Evolutionary conservation across 1,139 yeast genomes (phyloP).

Genomic region (Saccharomyces hybrid): DNA sequence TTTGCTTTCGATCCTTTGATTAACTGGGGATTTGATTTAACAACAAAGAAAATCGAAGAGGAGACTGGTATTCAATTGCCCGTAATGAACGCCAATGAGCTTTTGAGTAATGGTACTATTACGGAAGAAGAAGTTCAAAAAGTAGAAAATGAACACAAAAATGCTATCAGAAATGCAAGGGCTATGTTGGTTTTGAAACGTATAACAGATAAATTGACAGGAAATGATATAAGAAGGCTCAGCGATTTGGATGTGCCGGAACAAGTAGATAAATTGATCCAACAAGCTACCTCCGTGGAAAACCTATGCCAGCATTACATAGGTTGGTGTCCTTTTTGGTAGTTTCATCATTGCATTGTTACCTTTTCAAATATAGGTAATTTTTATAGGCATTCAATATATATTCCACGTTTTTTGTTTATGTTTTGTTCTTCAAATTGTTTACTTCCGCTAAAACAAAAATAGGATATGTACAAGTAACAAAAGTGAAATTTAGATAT

Average conservation of each 20-base stretch:
- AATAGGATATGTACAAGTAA: too few species aligned
- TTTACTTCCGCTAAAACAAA: neutral
- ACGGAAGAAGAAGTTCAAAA: conserved; percentile 67
- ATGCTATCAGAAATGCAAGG: conserved; percentile 80
- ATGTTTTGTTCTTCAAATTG: neutral
- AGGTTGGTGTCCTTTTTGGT: conserved; percentile 99
- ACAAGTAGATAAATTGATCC: conserved; percentile 89
- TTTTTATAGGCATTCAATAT: too few species aligned
- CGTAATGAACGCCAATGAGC: conserved; percentile 55
- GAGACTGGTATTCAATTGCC: conserved; percentile 64
- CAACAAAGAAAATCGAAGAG: conserved; percentile 68
- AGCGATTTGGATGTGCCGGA: conserved; percentile 71
- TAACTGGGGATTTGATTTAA: conserved; percentile 96
- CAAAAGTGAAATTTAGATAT: too few species aligned
- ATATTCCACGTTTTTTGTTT: too few species aligned
- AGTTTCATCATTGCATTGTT: conserved; percentile 1
- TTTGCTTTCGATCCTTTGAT: conserved; percentile 98
- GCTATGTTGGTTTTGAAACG: conserved; percentile 86
- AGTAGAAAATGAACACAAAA: conserved; percentile 64
- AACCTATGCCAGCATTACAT: conserved; percentile 93
- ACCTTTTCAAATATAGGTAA: too few species aligned
- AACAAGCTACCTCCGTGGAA: conserved; percentile 94
- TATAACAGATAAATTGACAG: conserved; percentile 86
- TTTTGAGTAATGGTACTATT: conserved; percentile 63
- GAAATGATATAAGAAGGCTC: conserved; percentile 77